Base-by-base conservation (phyloP, 2,329 filamentous ascomycete species). In the Aspergillus neoniger region DNA sequence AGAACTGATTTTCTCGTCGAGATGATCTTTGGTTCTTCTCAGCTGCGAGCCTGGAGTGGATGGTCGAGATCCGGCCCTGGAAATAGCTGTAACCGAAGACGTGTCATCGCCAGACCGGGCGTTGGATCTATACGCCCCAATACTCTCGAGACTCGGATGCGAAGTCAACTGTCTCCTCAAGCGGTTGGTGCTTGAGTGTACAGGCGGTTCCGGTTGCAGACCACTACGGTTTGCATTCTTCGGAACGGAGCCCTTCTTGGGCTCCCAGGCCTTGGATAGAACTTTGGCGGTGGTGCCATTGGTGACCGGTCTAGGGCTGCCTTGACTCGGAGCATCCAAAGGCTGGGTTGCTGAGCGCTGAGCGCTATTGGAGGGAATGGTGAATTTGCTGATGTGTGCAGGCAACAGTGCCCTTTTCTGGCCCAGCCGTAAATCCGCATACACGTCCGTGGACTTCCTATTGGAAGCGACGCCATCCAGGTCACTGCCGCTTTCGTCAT, bases 1-100 rank as follows among this genome's bases (percentile, higher is more conserved):
- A 55, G 90, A 86, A 70, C 86, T 90, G 52, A 96, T 93, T 72
- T 93, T 91, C 63, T 88, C 86, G 65, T 92, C 90, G 14, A 96
- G 82, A 58, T 91, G 85, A 65, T 91, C 88, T 64, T 89, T 86
- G 0, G 83, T 78, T 55, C 71, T 76, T 59, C 73, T 72, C 59
- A 76, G 77, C 58, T 77, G 65, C 15, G 64, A 77, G 4, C 64
- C 77, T 57, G 72, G 80, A 69, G 74, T 70, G 10, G 85, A 82
- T 15, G 68, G 52, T 47, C 72, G 69, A 41, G 71, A 69, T 21
- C 65, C 64, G 39, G 59, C 58, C 25, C 68, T 63, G 1, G 60
- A 61, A 19, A 64, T 36, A 32, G 65, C 63, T 4, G 60, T 61
- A 47, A 63, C 63, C 2, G 62, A 53, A 5, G 58, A 59, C 57